A percentile compares a stretch with the other conserved stretches of the same genome.
These are phyloP conservation scores for Sugiyamaella marilandica DNA, from an alignment of 805 yeast species.

Conservation along the genomic window DNA sequence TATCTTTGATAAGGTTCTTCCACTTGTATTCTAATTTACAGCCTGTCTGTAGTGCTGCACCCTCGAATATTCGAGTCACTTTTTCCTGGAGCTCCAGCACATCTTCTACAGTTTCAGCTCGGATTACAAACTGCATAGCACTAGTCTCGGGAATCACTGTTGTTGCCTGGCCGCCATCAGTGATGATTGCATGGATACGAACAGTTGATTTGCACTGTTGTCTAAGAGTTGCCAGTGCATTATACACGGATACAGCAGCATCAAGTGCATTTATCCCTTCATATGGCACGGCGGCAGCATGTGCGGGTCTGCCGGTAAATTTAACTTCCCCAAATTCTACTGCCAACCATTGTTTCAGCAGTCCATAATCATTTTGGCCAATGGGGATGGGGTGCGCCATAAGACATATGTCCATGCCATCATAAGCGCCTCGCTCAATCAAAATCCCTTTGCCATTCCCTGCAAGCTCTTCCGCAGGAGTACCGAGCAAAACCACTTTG, in stretches of 20 bases:
- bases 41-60: background rate
- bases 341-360: slow-evolving; percentile 4
- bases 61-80: background rate
- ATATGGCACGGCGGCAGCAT: slow-evolving; percentile 32
- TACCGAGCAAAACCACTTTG: slow-evolving; percentile 29
- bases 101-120: background rate
- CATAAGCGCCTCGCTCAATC: slow-evolving; percentile 29
- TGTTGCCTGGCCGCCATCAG: slow-evolving; percentile 27
- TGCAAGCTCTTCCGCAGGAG: slow-evolving; percentile 31
- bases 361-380: background rate
- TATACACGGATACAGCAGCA: slow-evolving; percentile 28
- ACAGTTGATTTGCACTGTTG: slow-evolving; percentile 29
- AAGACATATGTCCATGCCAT: slow-evolving; percentile 25
- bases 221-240: slow-evolving; percentile 27
- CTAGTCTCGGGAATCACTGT: slow-evolving; percentile 25
- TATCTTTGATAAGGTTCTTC: background rate
- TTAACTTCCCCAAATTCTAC: slow-evolving; percentile 16
- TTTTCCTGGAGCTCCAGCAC: background rate
- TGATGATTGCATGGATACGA: slow-evolving; percentile 26
- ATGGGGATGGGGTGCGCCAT: slow-evolving; percentile 26
- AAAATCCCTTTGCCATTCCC: slow-evolving; percentile 30
- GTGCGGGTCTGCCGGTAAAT: slow-evolving; percentile 29
- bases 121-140: background rate
- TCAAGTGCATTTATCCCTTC: slow-evolving; percentile 32
- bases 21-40: background rate